Base-by-base conservation (phyloP, 1,284 basidiomycete species). In the Apiotrichum siamense region DNA sequence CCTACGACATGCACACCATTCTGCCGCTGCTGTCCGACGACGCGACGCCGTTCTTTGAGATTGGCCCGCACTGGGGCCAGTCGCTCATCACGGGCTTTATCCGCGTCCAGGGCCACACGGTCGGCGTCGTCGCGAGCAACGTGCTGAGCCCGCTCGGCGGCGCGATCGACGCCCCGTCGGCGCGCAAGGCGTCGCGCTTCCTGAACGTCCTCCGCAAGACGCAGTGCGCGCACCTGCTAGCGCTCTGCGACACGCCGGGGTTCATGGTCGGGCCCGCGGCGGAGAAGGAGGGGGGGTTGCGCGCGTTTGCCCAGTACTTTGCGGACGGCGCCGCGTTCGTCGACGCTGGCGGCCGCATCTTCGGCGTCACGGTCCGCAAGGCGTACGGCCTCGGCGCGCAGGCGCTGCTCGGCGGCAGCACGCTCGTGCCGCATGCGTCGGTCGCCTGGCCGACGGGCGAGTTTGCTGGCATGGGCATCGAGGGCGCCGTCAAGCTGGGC, bases 391-490 rank as follows among this genome's bases (percentile, higher is more conserved):
- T 57, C n/a, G 55, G 55, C 29, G 55, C 52, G 15, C 55, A 57
- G 47, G 55, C 55, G 2, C 44, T 57, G 21, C 52, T 57, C 6
- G 55, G 55, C 35, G 55, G 55, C 25, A 44, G 39, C 12, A 52
- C 55, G n/a, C 20, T 49, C 13, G 50, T 57, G 3, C 55, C 55
- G 0, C 51, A 52, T 52, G 31, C 40, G 40, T 45, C 40, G 4
- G 55, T 49, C 17, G 52, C 55, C 11, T 57, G 55, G 55, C 55
- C 55, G 3, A 51, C 39, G 4, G 55, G 55, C 49, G 55, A 57
- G 52, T 57, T 57, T 42, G 52, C 52, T 0, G 52, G 52, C n/a
- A 57, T 57, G 55, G 55, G 55, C 24, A 54, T 57, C 49, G 55
- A 57, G 40, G 55, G 55, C 21, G 55, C 55, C 7, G 50, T 57